Percentiles rank a stretch among this genome's conserved stretches.
These are phyloP conservation scores for Cercospora citrullina DNA, from an alignment of 2,329 filamentous ascomycete genomes.

Conservation along the genomic window DNA sequence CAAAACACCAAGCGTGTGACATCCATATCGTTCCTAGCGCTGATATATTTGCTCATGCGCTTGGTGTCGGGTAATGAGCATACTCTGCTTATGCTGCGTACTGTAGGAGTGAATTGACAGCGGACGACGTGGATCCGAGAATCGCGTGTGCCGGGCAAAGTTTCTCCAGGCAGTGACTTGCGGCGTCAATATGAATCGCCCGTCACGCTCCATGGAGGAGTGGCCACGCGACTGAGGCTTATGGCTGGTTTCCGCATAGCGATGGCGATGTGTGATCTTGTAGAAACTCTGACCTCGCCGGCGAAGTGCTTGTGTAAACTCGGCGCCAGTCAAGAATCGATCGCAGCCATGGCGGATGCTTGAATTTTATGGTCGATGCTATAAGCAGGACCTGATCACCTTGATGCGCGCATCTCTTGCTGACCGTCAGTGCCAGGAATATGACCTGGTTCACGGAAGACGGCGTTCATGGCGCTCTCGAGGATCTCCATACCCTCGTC, in stretches of 20 bases:
- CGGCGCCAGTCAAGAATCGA: not conserved
- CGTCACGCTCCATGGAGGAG: not conserved
- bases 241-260: not conserved
- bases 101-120: not conserved
- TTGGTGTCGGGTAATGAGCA: not conserved
- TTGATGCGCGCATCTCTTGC: conserved; percentile 44
- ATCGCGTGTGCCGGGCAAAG: not conserved
- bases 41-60: not conserved
- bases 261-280: not conserved
- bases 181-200: not conserved
- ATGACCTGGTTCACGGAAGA: conserved; percentile 47
- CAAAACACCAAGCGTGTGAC: not conserved
- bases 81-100: not conserved
- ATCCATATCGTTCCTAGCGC: not conserved
- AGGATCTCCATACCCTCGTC: conserved; percentile 73
- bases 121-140: not conserved
- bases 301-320: not conserved
- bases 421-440: conserved; percentile 46
- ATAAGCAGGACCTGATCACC: not conserved
- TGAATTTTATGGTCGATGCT: not conserved
- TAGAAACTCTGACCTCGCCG: not conserved
- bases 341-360: not conserved
- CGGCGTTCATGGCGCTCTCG: conserved; percentile 63
- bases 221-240: not conserved
- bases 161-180: not conserved